Evolutionary conservation across 148 eudicot species (phyloP), one percentile per base, ranked within the genome.

Genomic region (Nyssa sinensis): DNA sequence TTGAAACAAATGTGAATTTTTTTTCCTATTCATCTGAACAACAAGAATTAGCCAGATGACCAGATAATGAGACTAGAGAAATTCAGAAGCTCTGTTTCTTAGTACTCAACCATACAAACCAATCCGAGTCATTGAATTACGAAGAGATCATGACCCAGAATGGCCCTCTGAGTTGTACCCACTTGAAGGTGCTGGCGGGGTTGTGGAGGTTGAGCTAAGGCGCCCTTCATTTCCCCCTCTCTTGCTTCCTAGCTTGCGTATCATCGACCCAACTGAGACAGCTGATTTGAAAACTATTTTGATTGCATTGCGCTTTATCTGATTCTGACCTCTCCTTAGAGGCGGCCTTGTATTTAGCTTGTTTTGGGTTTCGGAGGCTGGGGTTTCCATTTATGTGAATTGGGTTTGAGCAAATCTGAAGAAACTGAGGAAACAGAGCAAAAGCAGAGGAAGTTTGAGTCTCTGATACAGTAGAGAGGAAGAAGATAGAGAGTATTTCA

Each of bases 261-360:
- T 37, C 64, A 23, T n/a, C 3, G 74, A 61, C n/a, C 17, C 35
- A 4, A 64, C 70, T 0, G 74, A 69, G 25, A n/a, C 59, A 12
- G 55, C 21, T 68, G 59, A 79, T 69, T 69, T 65, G 21, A 66
- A 24, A 2, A 47, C n/a, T 28, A 55, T 44, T 13, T 27, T 37
- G n/a, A 64, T 5, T 7, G 70, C 30, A 24, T 58, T 75, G 49
- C 27, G 53, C 74, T 64, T 79, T 66, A 79, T 32, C 29, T 79
- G 71, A 1, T 75, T 32, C 29, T 79, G 71, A 1, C 78, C 82
- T 58, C 82, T 74, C 29, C 62, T 57, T 12, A 71, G 82, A 30
- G 78, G 69, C 23, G 24, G 71, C 7, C 4, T 69, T 34, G 21
- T 49, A 9, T 33, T 69, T 75, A 37, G 27, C 8, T 68, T 79